Conservation (phyloP, 2,329 filamentous ascomycete species). For the Aspergillus unguis region DNA sequence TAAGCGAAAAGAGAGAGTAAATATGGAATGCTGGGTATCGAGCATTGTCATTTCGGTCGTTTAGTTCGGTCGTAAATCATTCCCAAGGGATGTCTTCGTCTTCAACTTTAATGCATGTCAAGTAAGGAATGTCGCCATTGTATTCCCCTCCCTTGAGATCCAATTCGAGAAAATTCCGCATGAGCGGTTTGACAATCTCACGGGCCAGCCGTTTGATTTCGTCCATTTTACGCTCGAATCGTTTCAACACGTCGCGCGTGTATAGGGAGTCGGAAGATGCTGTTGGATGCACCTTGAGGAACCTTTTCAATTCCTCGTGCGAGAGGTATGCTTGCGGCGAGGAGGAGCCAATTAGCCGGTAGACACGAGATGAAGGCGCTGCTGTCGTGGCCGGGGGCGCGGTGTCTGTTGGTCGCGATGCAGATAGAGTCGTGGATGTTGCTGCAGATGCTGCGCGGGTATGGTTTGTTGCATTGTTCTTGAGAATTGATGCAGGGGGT, state of each 20-base stretch:
- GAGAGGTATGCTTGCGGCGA: conserved; percentile 63
- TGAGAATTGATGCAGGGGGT: conserved; percentile 53
- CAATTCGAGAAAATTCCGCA: conserved; percentile 79
- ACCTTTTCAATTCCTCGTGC: conserved; percentile 86
- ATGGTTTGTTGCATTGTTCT: conserved; percentile 25
- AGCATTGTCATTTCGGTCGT: conserved; percentile 8
- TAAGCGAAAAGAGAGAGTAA: neutral
- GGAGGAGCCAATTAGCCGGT: conserved; percentile 68
- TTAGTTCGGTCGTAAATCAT: conserved; percentile 18
- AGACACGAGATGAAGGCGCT: conserved; percentile 61
- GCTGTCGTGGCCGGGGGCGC: conserved; percentile 25
- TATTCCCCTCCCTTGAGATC: conserved; percentile 54
- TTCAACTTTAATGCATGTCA: conserved; percentile 63
- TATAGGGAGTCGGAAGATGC: conserved; percentile 62
- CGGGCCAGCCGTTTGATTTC: conserved; percentile 82
- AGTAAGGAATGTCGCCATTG: conserved; percentile 53
- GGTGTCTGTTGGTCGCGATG: conserved; percentile 19
- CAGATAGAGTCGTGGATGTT: conserved; percentile 11
- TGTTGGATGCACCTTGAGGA: conserved; percentile 72
- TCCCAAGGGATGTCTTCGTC: conserved; percentile 64
- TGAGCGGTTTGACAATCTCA: conserved; percentile 78
- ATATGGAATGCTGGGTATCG: conserved; percentile 16
- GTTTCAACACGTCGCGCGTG: conserved; percentile 75
- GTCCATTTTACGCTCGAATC: conserved; percentile 83
- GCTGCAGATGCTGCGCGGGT: conserved; percentile 14